These are phyloP conservation scores for Ganoderma sp. DNA, from an alignment of 1,284 basidiomycete genomes.

Conservation along the genomic window DNA sequence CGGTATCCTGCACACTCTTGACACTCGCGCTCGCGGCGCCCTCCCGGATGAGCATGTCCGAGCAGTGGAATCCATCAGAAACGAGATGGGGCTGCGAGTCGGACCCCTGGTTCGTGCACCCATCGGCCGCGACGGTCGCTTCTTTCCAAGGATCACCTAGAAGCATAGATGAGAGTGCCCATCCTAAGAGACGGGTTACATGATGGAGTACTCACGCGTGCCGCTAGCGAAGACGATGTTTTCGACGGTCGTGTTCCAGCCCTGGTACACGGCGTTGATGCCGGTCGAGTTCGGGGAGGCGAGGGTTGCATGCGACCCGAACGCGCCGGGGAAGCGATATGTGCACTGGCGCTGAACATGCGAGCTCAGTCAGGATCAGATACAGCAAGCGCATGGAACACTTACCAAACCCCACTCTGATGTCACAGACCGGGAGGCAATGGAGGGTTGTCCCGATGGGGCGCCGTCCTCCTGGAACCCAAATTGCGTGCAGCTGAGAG, in stretches of 20 bases:
- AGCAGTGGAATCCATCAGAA: slow-evolving; percentile 67
- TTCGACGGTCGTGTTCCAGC: slow-evolving; percentile 62
- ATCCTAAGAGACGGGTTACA: no score
- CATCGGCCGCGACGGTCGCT: slow-evolving; percentile 64
- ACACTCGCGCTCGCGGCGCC: slow-evolving; percentile 53
- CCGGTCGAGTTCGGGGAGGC: slow-evolving; percentile 41
- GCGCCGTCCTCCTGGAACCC: slow-evolving; percentile 65
- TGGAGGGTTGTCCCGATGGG: slow-evolving; percentile 50
- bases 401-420: slow-evolving; percentile 57
- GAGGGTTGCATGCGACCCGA: slow-evolving; percentile 36
- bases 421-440: slow-evolving; percentile 61
- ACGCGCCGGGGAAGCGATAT: slow-evolving; percentile 59
- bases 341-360: slow-evolving; percentile 60
- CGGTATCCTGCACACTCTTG: slow-evolving; percentile 54
- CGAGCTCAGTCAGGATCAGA: no score
- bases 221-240: slow-evolving; percentile 72
- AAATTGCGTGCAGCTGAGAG: slow-evolving; percentile 63
- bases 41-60: slow-evolving; percentile 54
- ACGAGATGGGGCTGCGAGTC: slow-evolving; percentile 57
- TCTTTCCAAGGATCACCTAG: slow-evolving; percentile 73
- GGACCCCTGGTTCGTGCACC: slow-evolving; percentile 49
- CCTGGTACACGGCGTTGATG: slow-evolving; percentile 56
- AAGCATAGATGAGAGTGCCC: background rate
- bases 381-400: slow-evolving; percentile 23
- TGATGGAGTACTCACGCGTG: slow-evolving; percentile 50